Evolutionary conservation across 139 green algal genomes (phyloP), one percentile per base, ranked within the genome.

Genomic region (Auxenochlorella protothecoides): DNA sequence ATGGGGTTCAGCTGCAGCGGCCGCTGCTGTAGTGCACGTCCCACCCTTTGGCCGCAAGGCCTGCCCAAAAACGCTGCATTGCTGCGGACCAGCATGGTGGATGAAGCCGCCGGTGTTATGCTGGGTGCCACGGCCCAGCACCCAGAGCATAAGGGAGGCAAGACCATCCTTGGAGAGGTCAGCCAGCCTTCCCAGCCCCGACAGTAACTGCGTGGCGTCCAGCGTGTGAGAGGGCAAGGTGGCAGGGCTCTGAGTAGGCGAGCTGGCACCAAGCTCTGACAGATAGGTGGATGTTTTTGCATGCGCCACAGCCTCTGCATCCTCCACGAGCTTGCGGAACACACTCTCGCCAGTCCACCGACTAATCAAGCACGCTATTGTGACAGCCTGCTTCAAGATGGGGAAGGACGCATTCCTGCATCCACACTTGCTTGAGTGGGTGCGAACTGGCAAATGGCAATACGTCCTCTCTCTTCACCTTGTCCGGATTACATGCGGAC

Each of bases 81-180:
- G 27, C 27, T 44, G 27, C 27, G 27, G 27, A 44, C 27, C 27
- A 44, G 27, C 27, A 74, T 90, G 68, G 78, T 85, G 92, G 5
- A 72, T 27, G 16, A 85, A 83, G 53, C 70, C 88, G 2, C 71
- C 77, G 3, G 63, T 78, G 53, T 93, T 60, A 8, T 53, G 71
- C 0, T 88, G 88, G 53, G 79, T 76, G 11, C 88, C 88, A 5
- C 76, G 76, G 2, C 78, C 75, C 59, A 81, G 74, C n/a, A 89
- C 55, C 85, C 86, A 91, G 52, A 80, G 77, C 16, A 77, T 62
- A 5, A 77, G 77, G 68, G 89, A 86, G 6, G 86, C 82, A 2
- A 55, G 59, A 9, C 88, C 67, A 67, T 89, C 78, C 74, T 78
- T 76, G 44, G 53, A 44, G 11, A 82, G 76, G 63, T 68, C 69